Evolutionary conservation across 1,284 basidiomycete species (phyloP), one percentile per base, ranked within the genome.

Genomic region (Trichosporon coremiiforme): DNA sequence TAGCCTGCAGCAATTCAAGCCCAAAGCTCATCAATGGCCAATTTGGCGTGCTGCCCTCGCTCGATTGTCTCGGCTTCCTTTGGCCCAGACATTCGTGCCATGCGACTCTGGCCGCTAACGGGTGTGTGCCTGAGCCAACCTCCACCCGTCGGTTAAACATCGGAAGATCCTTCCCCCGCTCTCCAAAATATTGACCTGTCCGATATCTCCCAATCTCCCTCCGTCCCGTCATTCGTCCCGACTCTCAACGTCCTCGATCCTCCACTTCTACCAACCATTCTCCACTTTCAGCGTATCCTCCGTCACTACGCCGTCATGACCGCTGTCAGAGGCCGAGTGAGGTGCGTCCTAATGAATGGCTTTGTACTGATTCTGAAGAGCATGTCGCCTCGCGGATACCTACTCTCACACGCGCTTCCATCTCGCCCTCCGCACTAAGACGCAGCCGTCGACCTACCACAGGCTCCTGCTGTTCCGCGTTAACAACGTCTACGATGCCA

Each of bases 401-500:
- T 83, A 88, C 62, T 87, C 87, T 0, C 90, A 92, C 78, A 89
- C 87, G 29, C 87, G 90, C 12, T 92, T 88, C 80, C 85, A 89
- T 67, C 80, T 92, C 8, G 90, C 89, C 0, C 84, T 92, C 6
- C 87, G 90, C 22, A 91, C 90, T 0, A 80, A 85, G 64, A 85
- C 88, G 71, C 87, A 88, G 29, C 83, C 83, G 38, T 73, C 74
- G 17, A 70, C 78, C n/a, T 92, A 92, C 75, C 90, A 90, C 77
- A 87, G 89, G 1, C 84, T 92, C 7, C 88, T 92, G 60, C 84
- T 92, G 22, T 93, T 93, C 79, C 87, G 90, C 17, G 85, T 92
- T 72, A 77, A 74, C 71, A 79, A 77, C 70, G 75, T 62, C 29
- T 62, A 62, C 77, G 31, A 60, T 4, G 45, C 64, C 12, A 33